Evolutionary conservation across 495 filamentous ascomycete genomes (phyloP), one percentile per base, ranked within the genome.

Genomic region (Chaetomium tenue): DNA sequence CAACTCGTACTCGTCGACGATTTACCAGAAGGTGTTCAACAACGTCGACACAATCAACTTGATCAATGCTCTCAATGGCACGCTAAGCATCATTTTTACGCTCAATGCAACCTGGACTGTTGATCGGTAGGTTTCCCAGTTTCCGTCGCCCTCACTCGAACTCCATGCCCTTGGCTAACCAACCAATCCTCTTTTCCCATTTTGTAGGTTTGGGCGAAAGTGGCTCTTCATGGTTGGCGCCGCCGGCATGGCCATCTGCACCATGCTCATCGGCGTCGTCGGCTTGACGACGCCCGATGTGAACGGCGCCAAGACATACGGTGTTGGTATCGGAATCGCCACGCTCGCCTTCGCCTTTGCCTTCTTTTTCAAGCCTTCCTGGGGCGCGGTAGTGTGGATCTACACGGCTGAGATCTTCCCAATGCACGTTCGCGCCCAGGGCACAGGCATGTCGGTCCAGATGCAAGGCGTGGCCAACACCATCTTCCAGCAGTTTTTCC

Each of bases 401-500:
- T 37, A 55, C 28, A 55, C 52, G 3, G 2, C 4, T 1, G 52
- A 55, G 16, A 55, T 55, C 30, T 55, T 55, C 16, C 52, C 52
- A 16, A 18, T 55, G 52, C 12, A 55, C 5, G 52, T 55, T 28
- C 12, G 52, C 15, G 52, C 26, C 15, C 52, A 18, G 15, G 52
- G 15, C 28, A 20, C 16, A 6, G 52, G 52, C 26, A 55, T 55
- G 52, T n/a, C 4, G 15, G 28, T 55, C 0, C 52, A 55, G 52
- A 55, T 55, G 52, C 52, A 55, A 11, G 26, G 28, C 26, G 28
- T 55, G 15, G 52, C 52, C 52, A 55, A 55, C 52, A 55, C 52
- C 26, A 55, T 55, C 26, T 55, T 55, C 52, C 52, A 55, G 52
- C 52, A 55, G 18, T 55, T 55, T 28, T 55, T 55, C 13, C 52